Evolutionary conservation across 257 asterid species (phyloP), one percentile per base, ranked within the genome.

Genomic region (Solanum chilense): DNA sequence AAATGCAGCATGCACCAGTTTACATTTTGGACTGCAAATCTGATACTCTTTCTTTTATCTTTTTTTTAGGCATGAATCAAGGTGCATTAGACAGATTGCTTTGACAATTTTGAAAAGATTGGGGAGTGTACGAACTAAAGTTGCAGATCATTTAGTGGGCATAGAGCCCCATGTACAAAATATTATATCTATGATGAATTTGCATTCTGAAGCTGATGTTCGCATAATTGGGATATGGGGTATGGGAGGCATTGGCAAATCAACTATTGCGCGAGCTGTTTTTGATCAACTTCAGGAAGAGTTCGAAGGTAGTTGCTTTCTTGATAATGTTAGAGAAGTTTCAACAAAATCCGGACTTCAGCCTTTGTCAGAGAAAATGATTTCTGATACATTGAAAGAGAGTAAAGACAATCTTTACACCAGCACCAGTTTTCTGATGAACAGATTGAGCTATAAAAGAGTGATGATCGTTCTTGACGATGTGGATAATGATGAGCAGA

Each of bases 211-310:
- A 15, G n/a, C 27, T 9, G 86, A 83, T 52, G 90, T 84, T 74
- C 84, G 80, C 71, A 85, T 84, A 58, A 62, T 84, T 5, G 87
- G 85, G 25, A 75, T 88, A 37, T 73, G 85, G 74, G 90, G 90
- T 6, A 85, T 84, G 85, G 90, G 88, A 9, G 90, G 90, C 52
- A 83, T 88, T 3, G 90, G 90, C 23, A 88, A 88, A 77, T 83
- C 88, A 58, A 58, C 90, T 29, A 83, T 88, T 44, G 90, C 82
- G 7, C 81, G 85, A 20, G 68, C 85, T 62, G 88, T 88, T 0
- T 88, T 84, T 45, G 81, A 84, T 60, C 35, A 58, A 15, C 39
- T 84, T n/a, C 81, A 35, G 14, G 68, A 23, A 44, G 21, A 13
- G n/a, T 88, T 84, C 4, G 81, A 84, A 18, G 88, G 85, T 62